These are phyloP conservation scores for Entomortierella beljakovae DNA, from an alignment of 192 early-diverging fungal genomes.

Conservation along the genomic window DNA sequence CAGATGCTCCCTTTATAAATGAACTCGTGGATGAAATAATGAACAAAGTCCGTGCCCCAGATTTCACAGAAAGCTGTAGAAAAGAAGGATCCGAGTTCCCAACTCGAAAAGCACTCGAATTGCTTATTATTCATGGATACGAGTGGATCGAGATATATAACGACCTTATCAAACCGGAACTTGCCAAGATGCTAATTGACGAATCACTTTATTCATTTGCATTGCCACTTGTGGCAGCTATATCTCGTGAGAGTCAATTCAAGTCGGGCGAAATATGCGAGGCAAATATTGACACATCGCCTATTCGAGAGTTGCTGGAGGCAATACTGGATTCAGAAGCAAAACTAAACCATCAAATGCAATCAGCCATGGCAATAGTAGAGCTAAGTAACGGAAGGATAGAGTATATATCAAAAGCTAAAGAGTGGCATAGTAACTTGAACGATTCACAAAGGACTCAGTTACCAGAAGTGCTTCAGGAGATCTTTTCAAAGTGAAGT, in stretches of 20 bases:
- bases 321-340: conserved; percentile 21
- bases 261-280: neutral
- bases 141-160: conserved; percentile 41
- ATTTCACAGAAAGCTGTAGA: conserved; percentile 4
- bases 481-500: neutral
- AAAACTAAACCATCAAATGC: conserved; percentile 10
- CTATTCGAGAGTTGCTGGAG: conserved; percentile 21
- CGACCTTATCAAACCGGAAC: conserved; percentile 17
- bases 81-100: conserved; percentile 14
- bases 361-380: conserved; percentile 25
- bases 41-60: conserved; percentile 1
- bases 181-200: conserved; percentile 29
- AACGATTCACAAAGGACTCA: neutral
- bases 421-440: neutral
- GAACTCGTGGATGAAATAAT: conserved; percentile 30
- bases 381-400: conserved; percentile 13
- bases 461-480: neutral
- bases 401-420: neutral
- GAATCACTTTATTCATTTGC: conserved; percentile 12
- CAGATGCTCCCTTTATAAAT: conserved; percentile 29
- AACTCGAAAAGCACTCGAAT: conserved; percentile 31
- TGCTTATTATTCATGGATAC: conserved; percentile 30
- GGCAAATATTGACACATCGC: neutral
- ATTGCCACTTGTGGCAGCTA: conserved; percentile 20
- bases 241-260: conserved; percentile 13